Base-by-base conservation (phyloP, 1,284 basidiomycete genomes). In the Tilletia caries region DNA sequence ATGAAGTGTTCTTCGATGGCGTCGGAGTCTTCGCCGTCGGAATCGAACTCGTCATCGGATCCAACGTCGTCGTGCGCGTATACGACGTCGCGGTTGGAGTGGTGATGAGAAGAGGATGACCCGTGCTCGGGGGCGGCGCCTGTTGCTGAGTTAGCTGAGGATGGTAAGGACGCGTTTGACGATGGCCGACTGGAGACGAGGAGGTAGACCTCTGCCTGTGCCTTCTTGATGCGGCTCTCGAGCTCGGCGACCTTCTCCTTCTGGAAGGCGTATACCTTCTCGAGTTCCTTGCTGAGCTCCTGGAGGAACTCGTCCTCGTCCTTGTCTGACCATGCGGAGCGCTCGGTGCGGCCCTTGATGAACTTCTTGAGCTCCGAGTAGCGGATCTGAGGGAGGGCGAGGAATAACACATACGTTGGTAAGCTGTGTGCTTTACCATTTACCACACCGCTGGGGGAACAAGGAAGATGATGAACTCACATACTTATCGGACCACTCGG, bases 261-360 rank as follows among this genome's bases (percentile, higher is more conserved):
- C 83, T 98, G 96, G 84, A 98, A 98, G 79, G 91, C 90, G 80
- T 97, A 92, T 69, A 98, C 91, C 86, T 98, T 98, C 82, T 95
- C 92, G 60, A 98, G 87, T 85, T 98, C 94, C 72, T 86, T 86
- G 81, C 92, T 91, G 69, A 98, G 89, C 52, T 80, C 65, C 44
- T 75, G 76, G 32, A 83, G 79, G 67, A 70, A 82, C 60, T 80
- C 79, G 60, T 82, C 79, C 71, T 83, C 82, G 44, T 83, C 82
- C 71, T 79, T 75, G 70, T 82, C 82, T 34, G 79, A 78, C 82
- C 82, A 83, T n/a, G 62, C 64, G 62, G 78, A 79, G 43, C 78
- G 74, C 27, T 75, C 76, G 68, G 82, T 73, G 46, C 82, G 71
- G 25, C 71, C 72, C 75, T 83, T 83, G 71, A 83, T 82, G 70